These are phyloP conservation scores for Oryza meyeriana DNA, from an alignment of 176 grass and related monocot species.

Conservation along the genomic window DNA sequence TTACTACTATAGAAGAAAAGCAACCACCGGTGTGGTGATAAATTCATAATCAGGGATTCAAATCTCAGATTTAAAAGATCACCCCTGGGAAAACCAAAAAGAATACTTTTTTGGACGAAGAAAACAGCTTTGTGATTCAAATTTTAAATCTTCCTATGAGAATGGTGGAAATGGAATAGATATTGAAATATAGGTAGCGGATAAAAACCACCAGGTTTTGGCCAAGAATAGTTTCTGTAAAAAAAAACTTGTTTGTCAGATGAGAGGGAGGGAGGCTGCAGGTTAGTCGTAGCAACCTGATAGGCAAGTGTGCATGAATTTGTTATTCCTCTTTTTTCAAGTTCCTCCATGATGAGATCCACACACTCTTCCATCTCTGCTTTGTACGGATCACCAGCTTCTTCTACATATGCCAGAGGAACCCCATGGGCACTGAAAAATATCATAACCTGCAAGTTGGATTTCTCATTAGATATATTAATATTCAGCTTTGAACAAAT, in stretches of 20 bases:
- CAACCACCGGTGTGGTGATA: background rate
- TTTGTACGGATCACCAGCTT: constrained; percentile 41
- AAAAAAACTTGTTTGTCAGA: background rate
- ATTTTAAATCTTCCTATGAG: background rate
- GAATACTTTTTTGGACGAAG: background rate
- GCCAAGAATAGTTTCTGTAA: background rate
- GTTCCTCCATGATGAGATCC: constrained; percentile 75
- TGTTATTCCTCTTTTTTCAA: constrained; percentile 24
- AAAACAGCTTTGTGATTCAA: background rate
- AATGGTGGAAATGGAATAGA: background rate
- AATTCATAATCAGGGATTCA: background rate
- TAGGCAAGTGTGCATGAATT: constrained; percentile 90
- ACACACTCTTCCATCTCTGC: constrained; percentile 69
- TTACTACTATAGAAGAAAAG: constrained; percentile 16
- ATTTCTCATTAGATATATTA: constrained; percentile 20
- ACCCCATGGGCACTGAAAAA: constrained; percentile 99
- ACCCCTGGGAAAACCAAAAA: background rate
- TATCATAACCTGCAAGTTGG: constrained; percentile 77
- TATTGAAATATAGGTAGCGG: background rate
- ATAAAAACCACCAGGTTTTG: background rate
- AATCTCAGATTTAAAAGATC: background rate
- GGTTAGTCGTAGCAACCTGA: constrained; percentile 42
- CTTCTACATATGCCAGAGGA: constrained; percentile 94
- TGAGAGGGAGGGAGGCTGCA: background rate
- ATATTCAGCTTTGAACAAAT: background rate